Percentiles rank a stretch among this genome's conserved stretches.
phyloP scores from a whole-genome alignment of 257 asterid genomes.

The Nicotiana tomentosiformis region DNA sequence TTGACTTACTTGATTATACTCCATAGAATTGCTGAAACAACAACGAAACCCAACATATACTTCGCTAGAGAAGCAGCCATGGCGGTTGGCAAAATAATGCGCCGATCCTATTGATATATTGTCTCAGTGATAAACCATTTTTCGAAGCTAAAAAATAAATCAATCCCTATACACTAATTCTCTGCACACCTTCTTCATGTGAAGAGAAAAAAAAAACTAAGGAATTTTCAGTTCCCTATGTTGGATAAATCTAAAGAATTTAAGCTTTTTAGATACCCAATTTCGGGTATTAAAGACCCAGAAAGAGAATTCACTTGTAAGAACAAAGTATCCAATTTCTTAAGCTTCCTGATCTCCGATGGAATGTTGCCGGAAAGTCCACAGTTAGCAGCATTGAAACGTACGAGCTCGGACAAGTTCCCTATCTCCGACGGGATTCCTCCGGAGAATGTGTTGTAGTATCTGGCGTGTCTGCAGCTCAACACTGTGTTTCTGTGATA shows the following conservation, averaged over 20 bases:
- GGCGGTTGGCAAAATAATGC: not conserved
- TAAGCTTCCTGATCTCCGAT: too few species aligned
- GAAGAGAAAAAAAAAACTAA: not conserved
- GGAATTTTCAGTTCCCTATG: not conserved
- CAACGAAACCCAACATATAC: constrained; percentile 73
- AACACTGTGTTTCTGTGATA: too few species aligned
- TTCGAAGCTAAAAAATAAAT: not conserved
- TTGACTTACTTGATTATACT: constrained; percentile 70
- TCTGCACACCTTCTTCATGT: not conserved
- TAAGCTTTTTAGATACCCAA: too few species aligned
- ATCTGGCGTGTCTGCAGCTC: too few species aligned
- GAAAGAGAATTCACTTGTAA: too few species aligned
- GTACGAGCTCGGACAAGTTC: too few species aligned
- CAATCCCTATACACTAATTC: not conserved
- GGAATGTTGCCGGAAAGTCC: too few species aligned
- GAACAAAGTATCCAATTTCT: too few species aligned
- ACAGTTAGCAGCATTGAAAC: too few species aligned
- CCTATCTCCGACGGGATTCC: too few species aligned
- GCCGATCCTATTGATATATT: not conserved
- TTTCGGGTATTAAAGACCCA: too few species aligned
- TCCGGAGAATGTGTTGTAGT: too few species aligned
- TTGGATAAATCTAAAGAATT: not conserved
- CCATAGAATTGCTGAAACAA: constrained; percentile 71
- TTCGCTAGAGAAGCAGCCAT: constrained; percentile 87
- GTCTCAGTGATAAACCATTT: not conserved